Base-by-base conservation (phyloP, 2,329 filamentous ascomycete genomes). In the Phialophora verrucosa region DNA sequence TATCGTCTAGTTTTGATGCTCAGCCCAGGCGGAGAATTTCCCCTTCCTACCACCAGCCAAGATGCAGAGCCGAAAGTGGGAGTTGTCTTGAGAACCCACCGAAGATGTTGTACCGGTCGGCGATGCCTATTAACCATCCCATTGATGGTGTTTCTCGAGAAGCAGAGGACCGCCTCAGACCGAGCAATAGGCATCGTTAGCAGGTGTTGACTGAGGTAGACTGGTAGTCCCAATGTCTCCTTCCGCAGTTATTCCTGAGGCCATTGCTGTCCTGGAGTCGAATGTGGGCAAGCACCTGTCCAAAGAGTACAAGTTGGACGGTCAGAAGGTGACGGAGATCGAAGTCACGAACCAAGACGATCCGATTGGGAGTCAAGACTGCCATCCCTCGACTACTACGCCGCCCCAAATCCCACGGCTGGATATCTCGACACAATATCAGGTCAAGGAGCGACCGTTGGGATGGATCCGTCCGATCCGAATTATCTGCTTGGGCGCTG, bases 391-490 rank as follows among this genome's bases (percentile, higher is more conserved):
- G 38, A 44, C 38, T n/a, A 44, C 38, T n/a, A 44, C 38, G 38
- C 38, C 38, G 38, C 38, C 38, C 38, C 38, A 44, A n/a, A 44
- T 44, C 14, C 38, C 38, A 44, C 17, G 38, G 38, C 38, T 44
- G 38, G 38, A 44, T n/a, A 44, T 44, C 38, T n/a, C 38, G 5
- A n/a, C 17, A n/a, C 17, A 44, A 44, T 44, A 44, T n/a, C 38
- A 44, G 14, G 38, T 44, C 38, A n/a, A 44, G 38, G 38, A 44
- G 38, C 38, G 38, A 17, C 38, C 38, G 1, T 8, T 44, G 38
- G 38, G 38, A 27, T 10, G 76, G 82, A 64, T 83, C 80, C 65
- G 84, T 84, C 55, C 42, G 17, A 25, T 63, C 8, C 59, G 64
- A 3, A 61, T 70, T n/a, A 66, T 68, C 31, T 68, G 76, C 42